phyloP scores from a whole-genome alignment of 768 basidiomycete species.

The Baorangia bicolor region DNA sequence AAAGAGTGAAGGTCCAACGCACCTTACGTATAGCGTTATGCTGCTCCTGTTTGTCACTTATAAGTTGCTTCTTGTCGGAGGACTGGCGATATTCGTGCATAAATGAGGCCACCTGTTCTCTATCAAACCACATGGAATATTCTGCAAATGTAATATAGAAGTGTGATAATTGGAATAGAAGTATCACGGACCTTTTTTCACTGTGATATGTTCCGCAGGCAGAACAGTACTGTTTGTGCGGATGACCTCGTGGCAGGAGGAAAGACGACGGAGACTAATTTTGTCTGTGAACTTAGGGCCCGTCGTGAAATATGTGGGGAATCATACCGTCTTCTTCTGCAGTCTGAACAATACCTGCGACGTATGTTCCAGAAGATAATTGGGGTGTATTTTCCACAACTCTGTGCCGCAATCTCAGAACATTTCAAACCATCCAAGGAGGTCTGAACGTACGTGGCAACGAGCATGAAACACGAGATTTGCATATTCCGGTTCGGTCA shows the following conservation, averaged over 20 bases:
- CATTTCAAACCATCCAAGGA: neutral
- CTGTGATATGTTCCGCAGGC: neutral
- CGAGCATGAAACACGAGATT: slow-evolving; percentile 35
- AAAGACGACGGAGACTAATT: neutral
- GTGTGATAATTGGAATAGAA: neutral
- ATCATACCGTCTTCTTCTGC: neutral
- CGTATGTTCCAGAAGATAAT: slow-evolving; percentile 4
- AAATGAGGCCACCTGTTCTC: slow-evolving; percentile 7
- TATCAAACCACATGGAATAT: neutral
- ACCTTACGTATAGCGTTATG: neutral
- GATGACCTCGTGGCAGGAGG: neutral
- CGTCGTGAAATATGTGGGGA: neutral
- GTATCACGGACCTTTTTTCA: neutral
- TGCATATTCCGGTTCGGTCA: slow-evolving; percentile 44
- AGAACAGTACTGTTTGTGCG: neutral
- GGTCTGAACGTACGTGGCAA: slow-evolving; percentile 16
- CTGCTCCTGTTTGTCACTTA: neutral
- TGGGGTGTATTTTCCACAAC: slow-evolving; percentile 1
- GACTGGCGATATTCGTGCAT: slow-evolving; percentile 3
- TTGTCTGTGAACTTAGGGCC: neutral
- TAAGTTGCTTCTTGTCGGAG: slow-evolving; percentile 1
- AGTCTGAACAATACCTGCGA: slow-evolving; percentile 15
- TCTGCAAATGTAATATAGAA: neutral
- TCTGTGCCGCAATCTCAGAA: neutral
- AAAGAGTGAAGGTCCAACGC: neutral